Percentiles rank a stretch among this genome's conserved stretches.
These are phyloP conservation scores for Arabidopsis arenosa DNA, from an alignment of 345 rosid species.

Conservation along the genomic window DNA sequence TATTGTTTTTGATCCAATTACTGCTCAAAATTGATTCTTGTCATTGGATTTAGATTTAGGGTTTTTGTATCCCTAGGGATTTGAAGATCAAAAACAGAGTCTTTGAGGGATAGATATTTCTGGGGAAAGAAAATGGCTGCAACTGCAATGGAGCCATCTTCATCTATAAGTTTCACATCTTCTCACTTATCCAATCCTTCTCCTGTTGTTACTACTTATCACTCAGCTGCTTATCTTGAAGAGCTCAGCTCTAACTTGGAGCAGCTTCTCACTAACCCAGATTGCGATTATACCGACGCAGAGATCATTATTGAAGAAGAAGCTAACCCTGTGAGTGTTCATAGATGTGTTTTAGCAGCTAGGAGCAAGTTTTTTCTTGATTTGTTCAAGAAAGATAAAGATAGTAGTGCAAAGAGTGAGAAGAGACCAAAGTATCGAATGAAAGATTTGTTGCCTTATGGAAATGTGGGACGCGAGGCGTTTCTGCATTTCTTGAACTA, in stretches of 20 bases:
- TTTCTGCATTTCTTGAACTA: slow-evolving; percentile 73
- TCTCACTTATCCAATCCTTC: slow-evolving; percentile 60
- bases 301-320: slow-evolving; percentile 63
- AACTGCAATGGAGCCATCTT: slow-evolving; percentile 69
- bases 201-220: slow-evolving; percentile 50
- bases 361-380: slow-evolving; percentile 85
- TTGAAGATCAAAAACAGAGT: slow-evolving; percentile 19
- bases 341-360: slow-evolving; percentile 81
- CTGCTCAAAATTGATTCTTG: slow-evolving; percentile 13
- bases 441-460: slow-evolving; percentile 65
- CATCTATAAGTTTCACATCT: slow-evolving; percentile 79
- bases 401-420: slow-evolving; percentile 29
- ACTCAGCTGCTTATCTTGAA: slow-evolving; percentile 57
- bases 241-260: slow-evolving; percentile 82
- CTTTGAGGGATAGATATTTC: slow-evolving; percentile 20
- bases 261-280: slow-evolving; percentile 63
- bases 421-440: slow-evolving; percentile 62
- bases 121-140: slow-evolving; percentile 58
- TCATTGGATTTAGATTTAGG: slow-evolving; percentile 5
- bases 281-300: slow-evolving; percentile 79
- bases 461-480: slow-evolving; percentile 78
- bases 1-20: neutral
- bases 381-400: slow-evolving; percentile 62
- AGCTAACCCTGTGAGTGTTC: slow-evolving; percentile 60
- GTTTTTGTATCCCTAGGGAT: slow-evolving; percentile 9